A percentile compares a stretch with the other conserved stretches of the same genome.
These are phyloP conservation scores for Bruguiera gymnorhiza DNA, from an alignment of 345 rosid species.

Conservation along the genomic window DNA sequence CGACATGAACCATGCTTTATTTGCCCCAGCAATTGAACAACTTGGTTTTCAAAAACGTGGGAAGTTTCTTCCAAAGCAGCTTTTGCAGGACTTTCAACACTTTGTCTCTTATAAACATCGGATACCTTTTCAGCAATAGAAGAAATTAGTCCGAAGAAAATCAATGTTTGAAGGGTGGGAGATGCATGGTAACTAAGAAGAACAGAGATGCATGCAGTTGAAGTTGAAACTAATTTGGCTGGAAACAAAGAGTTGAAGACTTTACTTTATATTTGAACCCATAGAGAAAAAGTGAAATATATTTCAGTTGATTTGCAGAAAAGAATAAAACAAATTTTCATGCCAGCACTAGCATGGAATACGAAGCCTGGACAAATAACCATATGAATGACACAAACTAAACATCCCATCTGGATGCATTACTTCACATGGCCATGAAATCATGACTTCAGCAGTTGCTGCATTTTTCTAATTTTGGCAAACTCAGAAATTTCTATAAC, in stretches of 20 bases:
- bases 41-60: conserved; percentile 60
- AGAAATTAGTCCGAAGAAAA: not conserved
- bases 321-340: not conserved
- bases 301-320: not conserved
- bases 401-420: no score
- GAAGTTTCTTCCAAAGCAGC: conserved; percentile 64
- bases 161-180: no score
- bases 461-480: no score
- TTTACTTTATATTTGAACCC: no score
- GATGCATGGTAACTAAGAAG: no score
- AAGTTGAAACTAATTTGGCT: no score
- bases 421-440: no score
- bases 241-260: no score
- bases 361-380: not conserved
- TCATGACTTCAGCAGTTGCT: no score
- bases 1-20: conserved; percentile 90
- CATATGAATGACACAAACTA: not conserved
- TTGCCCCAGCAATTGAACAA: conserved; percentile 88
- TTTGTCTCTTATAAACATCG: conserved; percentile 80
- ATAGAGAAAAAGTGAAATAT: no score
- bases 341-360: not conserved
- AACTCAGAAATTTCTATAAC: no score
- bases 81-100: conserved; percentile 77
- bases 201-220: no score
- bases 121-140: conserved; percentile 54